Conservation (phyloP, 352 stramenopile species). For the Globisporangium uncinulatum region DNA sequence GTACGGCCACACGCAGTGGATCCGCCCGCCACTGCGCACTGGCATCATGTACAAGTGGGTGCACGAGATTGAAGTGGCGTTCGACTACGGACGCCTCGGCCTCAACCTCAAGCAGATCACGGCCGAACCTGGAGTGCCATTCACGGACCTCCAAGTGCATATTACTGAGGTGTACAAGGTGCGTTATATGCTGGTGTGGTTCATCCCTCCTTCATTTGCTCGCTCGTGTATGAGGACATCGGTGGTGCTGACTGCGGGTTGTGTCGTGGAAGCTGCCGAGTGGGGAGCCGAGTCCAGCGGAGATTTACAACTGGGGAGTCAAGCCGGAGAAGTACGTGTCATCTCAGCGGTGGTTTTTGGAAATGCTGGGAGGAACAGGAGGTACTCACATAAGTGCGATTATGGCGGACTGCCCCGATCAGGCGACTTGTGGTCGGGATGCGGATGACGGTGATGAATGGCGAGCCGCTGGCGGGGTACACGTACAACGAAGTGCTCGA, state of each 20-base stretch:
- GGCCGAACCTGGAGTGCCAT: slow-evolving; percentile 55
- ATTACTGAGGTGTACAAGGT: slow-evolving; percentile 84
- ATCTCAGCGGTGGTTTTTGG: too few species aligned
- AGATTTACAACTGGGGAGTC: slow-evolving; percentile 89
- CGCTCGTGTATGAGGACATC: neutral
- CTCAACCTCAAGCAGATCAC: slow-evolving; percentile 84
- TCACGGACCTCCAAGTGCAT: slow-evolving; percentile 73
- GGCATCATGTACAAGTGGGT: slow-evolving; percentile 62
- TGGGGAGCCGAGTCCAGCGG: slow-evolving; percentile 73
- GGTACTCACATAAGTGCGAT: too few species aligned
- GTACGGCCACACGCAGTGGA: slow-evolving; percentile 78
- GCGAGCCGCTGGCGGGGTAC: slow-evolving; percentile 63
- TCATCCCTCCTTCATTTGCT: too few species aligned
- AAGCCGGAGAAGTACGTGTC: slow-evolving; percentile 71
- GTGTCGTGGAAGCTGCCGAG: slow-evolving; percentile 40
- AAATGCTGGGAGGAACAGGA: too few species aligned
- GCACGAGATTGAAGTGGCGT: slow-evolving; percentile 80
- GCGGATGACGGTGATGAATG: slow-evolving; percentile 81
- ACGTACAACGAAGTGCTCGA: slow-evolving; percentile 81
- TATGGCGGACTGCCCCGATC: neutral
- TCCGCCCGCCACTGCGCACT: slow-evolving; percentile 73
- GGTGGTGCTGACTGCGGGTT: neutral
- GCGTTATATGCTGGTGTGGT: neutral
- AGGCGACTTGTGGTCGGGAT: slow-evolving; percentile 71
- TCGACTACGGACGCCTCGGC: slow-evolving; percentile 67